Base-by-base conservation (phyloP, 78 protist genomes). In the Ministeria vibrans region DNA sequence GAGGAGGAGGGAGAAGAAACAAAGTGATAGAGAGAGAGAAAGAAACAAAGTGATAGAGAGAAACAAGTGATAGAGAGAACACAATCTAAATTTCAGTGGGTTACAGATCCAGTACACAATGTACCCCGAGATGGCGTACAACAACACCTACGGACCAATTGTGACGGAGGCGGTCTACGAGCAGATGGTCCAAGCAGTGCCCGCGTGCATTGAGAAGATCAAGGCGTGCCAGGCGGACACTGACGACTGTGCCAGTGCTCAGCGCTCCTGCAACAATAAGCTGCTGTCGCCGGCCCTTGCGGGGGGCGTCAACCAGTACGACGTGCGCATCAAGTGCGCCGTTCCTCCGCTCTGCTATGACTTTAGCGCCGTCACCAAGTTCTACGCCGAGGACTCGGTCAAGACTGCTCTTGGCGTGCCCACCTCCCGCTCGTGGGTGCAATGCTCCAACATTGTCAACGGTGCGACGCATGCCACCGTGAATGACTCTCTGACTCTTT, bases 91-190 rank as follows among this genome's bases (percentile, higher is more conserved):
- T 49, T 49, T 49, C 15, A 20, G 15, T 49, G 55, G 15, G n/a
- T 15, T 15, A 9, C 64, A 41, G 46, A 46, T 88, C 42, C 92
- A 88, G 84, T 88, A 84, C 84, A 28, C 3, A 41, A 46, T 34
- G 68, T 77, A 83, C 74, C 74, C 49, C 49, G 49, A 68, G 51
- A 41, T 20, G 34, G 49, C 38, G 32, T 41, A 41, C 74, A 41
- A 9, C 74, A 61, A 61, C 15, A 36, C 22, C 43, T 36, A 6
- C 71, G 36, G 36, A 42, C 71, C 71, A 5, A 23, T 63, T 22
- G 20, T 63, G 25, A 63, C 71, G 30, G 22, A 63, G 71, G 71
- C 41, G 2, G 44, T 34, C 44, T 63, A 63, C 71, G 15, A 63
- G 30, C 2, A 9, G 25, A 34, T 34, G 34, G 6, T 22, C 34